Evolutionary conservation across 768 basidiomycete genomes (phyloP), one percentile per base, ranked within the genome.

Genomic region (Coprinellus aureogranulatus): DNA sequence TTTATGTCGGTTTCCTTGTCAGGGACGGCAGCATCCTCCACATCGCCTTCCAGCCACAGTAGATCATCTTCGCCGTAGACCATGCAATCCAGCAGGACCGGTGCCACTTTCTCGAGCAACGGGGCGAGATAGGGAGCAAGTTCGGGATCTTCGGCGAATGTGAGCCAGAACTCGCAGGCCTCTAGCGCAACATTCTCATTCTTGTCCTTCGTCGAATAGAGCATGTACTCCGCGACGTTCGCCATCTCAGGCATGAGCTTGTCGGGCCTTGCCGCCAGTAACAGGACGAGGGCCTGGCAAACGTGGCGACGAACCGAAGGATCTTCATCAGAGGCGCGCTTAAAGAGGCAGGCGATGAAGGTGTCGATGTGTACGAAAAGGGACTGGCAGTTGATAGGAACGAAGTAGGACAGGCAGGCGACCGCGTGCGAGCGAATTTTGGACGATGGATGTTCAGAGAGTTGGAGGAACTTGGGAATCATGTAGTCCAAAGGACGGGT

Each of bases 91-190:
- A 99, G 79, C n/a, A 99, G 78, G 18, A 97, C 88, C 0, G 97
- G 97, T 2, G 91, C 93, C 40, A 99, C 92, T 64, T 92, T 91
- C n/a, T 80, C 86, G 9, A 99, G 80, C 59, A 94, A 82, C 2
- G 95, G 95, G 59, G 86, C 88, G 26, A 99, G 78, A 68, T 89
- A 91, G 2, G 86, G 83, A 10, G 87, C 86, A 23, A 98, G 80
- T 50, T 94, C 92, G 39, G 87, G 87, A 64, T 98, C 94, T 70
- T 99, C 97, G 16, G 97, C 95, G 67, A 99, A 98, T 1, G 95
- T 97, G 59, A 99, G 80, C 97, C 97, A 99, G 72, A 99, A 99
- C 79, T 99, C 97, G 81, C 95, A 97, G 23, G 97, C 97, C 75
- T 99, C 97, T 49, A 99, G 80, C 2, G 96, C 94, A 53, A 94